These are phyloP conservation scores for Athelia psychrophila DNA, from an alignment of 1,284 basidiomycete genomes.

Conservation along the genomic window DNA sequence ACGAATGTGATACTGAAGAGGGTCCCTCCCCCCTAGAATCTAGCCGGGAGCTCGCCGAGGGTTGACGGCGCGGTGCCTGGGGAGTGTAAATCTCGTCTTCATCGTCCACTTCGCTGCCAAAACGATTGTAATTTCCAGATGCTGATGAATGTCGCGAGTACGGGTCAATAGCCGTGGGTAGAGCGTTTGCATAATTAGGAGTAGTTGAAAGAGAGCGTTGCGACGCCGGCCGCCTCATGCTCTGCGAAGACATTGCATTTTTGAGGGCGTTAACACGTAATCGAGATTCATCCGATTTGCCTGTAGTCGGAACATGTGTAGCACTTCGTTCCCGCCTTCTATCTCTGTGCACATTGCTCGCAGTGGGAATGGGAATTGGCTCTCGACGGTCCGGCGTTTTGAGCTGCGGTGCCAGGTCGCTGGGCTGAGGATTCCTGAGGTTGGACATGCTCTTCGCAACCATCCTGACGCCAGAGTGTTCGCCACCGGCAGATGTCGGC, in stretches of 20 bases:
- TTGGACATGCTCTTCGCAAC: constrained; percentile 59
- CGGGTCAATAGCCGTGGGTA: constrained; percentile 43
- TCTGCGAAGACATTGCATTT: constrained; percentile 29
- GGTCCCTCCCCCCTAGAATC: neutral
- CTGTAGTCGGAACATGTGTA: neutral
- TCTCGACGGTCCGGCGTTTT: neutral
- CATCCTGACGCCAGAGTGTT: constrained; percentile 24
- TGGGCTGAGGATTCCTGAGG: constrained; percentile 38
- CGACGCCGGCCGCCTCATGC: constrained; percentile 16
- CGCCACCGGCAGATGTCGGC: constrained; percentile 20
- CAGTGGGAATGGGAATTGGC: neutral
- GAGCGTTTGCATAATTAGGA: constrained; percentile 24
- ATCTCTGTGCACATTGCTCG: neutral
- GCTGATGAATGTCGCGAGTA: constrained; percentile 60
- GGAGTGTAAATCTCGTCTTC: neutral
- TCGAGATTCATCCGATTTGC: constrained; percentile 40
- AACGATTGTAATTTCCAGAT: constrained; percentile 41
- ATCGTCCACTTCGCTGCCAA: constrained; percentile 13
- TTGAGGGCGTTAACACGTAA: constrained; percentile 29
- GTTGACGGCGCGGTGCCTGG: neutral
- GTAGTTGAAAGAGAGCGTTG: neutral
- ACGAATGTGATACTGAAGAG: too few species aligned
- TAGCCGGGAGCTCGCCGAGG: neutral
- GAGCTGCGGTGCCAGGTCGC: constrained; percentile 24
- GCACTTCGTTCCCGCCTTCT: neutral